phyloP scores from a whole-genome alignment of 1,284 basidiomycete genomes.

The Gymnopus androsaceus region DNA sequence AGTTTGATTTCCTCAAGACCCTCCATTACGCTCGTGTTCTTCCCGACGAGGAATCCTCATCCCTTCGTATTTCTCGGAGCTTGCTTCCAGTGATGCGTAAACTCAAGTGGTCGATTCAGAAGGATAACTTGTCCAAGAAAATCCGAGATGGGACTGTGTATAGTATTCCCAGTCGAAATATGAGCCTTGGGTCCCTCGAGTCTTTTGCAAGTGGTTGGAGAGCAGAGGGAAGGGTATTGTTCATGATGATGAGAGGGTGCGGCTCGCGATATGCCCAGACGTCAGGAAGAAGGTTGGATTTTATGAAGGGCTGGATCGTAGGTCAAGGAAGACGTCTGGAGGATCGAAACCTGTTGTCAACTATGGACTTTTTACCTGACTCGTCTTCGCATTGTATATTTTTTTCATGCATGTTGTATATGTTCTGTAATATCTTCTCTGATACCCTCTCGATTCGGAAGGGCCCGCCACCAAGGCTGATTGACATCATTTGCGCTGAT shows the following conservation, averaged over 20 bases:
- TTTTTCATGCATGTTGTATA: too few relatives aligned
- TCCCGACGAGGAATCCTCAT: constrained; percentile 54
- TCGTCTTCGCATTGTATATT: too few relatives aligned
- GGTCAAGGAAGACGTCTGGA: background rate
- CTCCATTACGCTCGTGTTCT: constrained; percentile 49
- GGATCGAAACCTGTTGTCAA: background rate
- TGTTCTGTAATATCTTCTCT: too few relatives aligned
- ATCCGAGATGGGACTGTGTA: constrained; percentile 40
- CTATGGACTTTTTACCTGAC: background rate
- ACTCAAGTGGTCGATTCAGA: constrained; percentile 50
- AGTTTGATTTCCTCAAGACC: constrained; percentile 31
- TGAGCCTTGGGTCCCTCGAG: constrained; percentile 18
- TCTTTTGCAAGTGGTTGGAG: constrained; percentile 57
- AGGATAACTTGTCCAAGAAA: constrained; percentile 52
- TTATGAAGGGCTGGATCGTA: constrained; percentile 47
- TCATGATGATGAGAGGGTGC: constrained; percentile 60
- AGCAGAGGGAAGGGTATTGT: constrained; percentile 47
- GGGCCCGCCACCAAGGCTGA: too few relatives aligned
- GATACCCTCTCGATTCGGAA: too few relatives aligned
- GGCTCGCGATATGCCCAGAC: constrained; percentile 67
- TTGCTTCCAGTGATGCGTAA: constrained; percentile 57
- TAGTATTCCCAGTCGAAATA: constrained; percentile 24
- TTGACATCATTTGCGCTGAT: too few relatives aligned
- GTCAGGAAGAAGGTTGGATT: constrained; percentile 57
- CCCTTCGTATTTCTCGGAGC: constrained; percentile 47